Evolutionary conservation across 768 basidiomycete species (phyloP).

Genomic region (Tephrocybe rancida): DNA sequence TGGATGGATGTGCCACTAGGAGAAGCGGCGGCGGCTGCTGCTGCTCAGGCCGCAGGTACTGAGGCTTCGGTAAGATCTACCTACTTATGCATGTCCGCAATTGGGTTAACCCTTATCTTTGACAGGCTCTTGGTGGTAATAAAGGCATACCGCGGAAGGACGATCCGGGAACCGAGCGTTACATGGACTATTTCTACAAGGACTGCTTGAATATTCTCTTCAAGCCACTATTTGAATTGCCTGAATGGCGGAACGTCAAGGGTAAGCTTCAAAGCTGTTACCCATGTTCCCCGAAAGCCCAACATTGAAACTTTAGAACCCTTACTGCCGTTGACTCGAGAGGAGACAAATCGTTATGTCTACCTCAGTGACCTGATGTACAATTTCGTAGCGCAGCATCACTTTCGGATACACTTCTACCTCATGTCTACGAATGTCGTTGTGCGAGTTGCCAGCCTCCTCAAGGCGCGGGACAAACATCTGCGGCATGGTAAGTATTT

Average conservation of each 20-base stretch:
- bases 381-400: constrained; percentile 86
- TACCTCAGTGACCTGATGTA: constrained; percentile 91
- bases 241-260: constrained; percentile 55
- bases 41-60: constrained; percentile 32
- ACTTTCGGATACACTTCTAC: constrained; percentile 90
- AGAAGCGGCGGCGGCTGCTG: constrained; percentile 23
- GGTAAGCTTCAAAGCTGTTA: constrained; percentile 19
- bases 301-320: constrained; percentile 40
- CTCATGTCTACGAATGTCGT: constrained; percentile 82
- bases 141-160: constrained; percentile 63
- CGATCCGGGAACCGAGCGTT: constrained; percentile 84
- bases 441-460: constrained; percentile 70
- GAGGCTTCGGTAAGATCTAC: constrained; percentile 31
- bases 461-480: constrained; percentile 88
- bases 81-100: constrained; percentile 3
- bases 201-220: constrained; percentile 76
- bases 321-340: constrained; percentile 60
- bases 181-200: constrained; percentile 94
- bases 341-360: constrained; percentile 81
- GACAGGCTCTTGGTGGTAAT: constrained; percentile 40
- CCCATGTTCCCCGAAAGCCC: neutral
- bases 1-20: constrained; percentile 77
- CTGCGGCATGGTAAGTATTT: constrained; percentile 78
- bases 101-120: constrained; percentile 3
- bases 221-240: constrained; percentile 74